A percentile compares a stretch with the other conserved stretches of the same genome.
Evolutionary conservation across 371 early-diverging fungal species (phyloP).

Genomic region (Apophysomyces trapeziformis): DNA sequence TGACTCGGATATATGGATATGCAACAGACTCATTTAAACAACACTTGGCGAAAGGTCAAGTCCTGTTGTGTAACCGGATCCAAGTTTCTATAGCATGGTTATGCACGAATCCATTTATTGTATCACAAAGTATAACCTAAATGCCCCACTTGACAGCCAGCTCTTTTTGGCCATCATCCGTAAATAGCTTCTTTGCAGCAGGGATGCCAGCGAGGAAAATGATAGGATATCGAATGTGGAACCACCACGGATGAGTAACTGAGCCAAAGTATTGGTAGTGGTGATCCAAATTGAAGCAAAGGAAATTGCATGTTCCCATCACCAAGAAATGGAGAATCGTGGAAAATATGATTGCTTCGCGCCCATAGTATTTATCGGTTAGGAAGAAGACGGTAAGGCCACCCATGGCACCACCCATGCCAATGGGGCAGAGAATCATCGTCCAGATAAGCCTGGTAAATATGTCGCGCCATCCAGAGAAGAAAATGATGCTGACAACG

Average conservation of each 20-base stretch:
- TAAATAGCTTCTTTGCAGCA: constrained; percentile 15
- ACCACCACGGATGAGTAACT: constrained; percentile 15
- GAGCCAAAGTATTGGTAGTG: constrained; percentile 18
- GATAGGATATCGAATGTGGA: constrained; percentile 20
- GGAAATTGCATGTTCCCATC: constrained; percentile 15
- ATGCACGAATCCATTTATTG: too few species aligned
- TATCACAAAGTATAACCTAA: not conserved
- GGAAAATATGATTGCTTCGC: constrained; percentile 8
- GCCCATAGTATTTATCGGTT: constrained; percentile 15
- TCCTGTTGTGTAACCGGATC: too few species aligned
- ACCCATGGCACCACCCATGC: constrained; percentile 12
- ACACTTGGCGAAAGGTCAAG: too few species aligned
- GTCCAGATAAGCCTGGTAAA: constrained; percentile 15
- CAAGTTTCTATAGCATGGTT: too few species aligned
- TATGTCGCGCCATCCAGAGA: constrained; percentile 13
- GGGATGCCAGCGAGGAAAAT: constrained; percentile 18
- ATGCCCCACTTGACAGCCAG: constrained; percentile 14
- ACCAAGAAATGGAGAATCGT: constrained; percentile 14
- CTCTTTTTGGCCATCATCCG: constrained; percentile 19
- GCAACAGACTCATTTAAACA: too few species aligned
- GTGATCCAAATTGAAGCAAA: constrained; percentile 17
- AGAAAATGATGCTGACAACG: constrained; percentile 13
- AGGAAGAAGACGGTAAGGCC: constrained; percentile 16
- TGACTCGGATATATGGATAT: too few species aligned
- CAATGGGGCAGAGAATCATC: constrained; percentile 22